Evolutionary conservation across 1,284 basidiomycete species (phyloP), one percentile per base, ranked within the genome.

Genomic region (Xerocomus amazonicus): DNA sequence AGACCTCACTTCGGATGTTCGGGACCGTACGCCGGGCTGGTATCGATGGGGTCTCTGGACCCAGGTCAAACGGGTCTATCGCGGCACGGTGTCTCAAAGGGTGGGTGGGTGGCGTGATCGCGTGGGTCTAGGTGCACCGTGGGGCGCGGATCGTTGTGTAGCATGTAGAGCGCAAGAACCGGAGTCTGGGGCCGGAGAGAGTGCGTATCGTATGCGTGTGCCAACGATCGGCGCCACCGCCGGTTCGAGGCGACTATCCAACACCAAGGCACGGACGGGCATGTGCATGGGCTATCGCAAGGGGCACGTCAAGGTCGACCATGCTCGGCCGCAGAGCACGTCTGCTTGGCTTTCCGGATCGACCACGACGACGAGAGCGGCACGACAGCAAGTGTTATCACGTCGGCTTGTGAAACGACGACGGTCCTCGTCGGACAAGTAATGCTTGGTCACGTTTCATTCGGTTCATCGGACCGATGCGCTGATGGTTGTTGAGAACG

Each of bases 201-300:
- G 33, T 13, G 26, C 28, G 44, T 13, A 40, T 55, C 45, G 45
- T 41, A 10, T 17, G 38, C 48, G n/a, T 41, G 33, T 45, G 44
- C 48, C 62, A 48, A 49, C 16, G 36, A 41, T 53, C 51, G 48
- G 45, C 50, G 53, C 52, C 51, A 60, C 60, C 42, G 59, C 60
- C 47, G 59, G 42, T 29, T 31, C 31, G 9, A 28, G 1, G n/a
- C 37, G 32, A 8, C n/a, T 27, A 9, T 9, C 36, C 34, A 16
- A 36, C 28, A 38, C 19, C 7, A 38, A 13, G 29, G 29, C 17
- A 23, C 19, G 4, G 19, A 23, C 19, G 19, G 19, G 19, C 19
- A 23, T 23, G 19, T 23, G 19, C 19, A 3, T 31, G 38, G 34
- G 12, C 34, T 14, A 23, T 38, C 9, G 16, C 17, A 40, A n/a